phyloP scores from a whole-genome alignment of 805 yeast genomes.

The Phaffomyces thermotolerans region DNA sequence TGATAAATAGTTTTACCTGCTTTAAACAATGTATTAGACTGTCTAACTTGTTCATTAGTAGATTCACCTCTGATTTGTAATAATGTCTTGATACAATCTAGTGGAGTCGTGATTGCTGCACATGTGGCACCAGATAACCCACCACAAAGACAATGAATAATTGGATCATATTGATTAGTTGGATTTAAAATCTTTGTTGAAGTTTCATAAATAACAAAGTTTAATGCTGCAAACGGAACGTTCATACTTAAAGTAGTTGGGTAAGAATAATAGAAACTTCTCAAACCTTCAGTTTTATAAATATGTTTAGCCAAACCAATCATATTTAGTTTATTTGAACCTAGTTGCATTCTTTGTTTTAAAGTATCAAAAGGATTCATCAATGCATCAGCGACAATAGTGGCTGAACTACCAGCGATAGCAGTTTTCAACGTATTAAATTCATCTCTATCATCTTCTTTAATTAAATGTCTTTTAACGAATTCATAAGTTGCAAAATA shows the following conservation, averaged over 20 bases:
- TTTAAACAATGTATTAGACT: constrained; percentile 56
- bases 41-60: constrained; percentile 39
- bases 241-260: constrained; percentile 91
- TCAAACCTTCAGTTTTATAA: constrained; percentile 55
- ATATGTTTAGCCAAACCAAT: constrained; percentile 38
- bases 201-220: constrained; percentile 88
- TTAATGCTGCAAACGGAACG: constrained; percentile 91
- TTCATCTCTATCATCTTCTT: constrained; percentile 26
- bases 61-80: constrained; percentile 70
- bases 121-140: constrained; percentile 93
- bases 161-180: constrained; percentile 69
- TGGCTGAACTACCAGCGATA: constrained; percentile 84
- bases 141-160: constrained; percentile 87
- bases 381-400: constrained; percentile 87
- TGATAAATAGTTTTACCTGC: constrained; percentile 65
- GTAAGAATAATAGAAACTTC: constrained; percentile 85
- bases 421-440: constrained; percentile 80
- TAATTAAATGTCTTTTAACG: constrained; percentile 36
- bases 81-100: constrained; percentile 88
- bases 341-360: constrained; percentile 88
- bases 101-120: constrained; percentile 90
- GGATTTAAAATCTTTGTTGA: constrained; percentile 78
- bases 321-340: constrained; percentile 20
- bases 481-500: constrained; percentile 92
- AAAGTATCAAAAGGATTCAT: constrained; percentile 97